phyloP scores from a whole-genome alignment of 345 rosid genomes.

The Euphorbia pulcherrima region DNA sequence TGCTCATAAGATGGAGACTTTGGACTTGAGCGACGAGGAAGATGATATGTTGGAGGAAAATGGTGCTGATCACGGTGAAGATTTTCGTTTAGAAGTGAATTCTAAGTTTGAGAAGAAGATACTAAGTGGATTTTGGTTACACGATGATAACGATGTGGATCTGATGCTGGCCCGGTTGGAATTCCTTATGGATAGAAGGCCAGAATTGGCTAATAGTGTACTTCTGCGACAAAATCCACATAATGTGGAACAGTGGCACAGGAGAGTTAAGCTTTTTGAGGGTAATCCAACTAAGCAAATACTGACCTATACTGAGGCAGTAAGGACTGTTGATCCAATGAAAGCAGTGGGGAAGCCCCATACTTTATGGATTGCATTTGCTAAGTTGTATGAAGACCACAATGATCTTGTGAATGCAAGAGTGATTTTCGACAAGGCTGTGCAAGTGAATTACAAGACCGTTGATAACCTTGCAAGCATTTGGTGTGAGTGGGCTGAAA shows the following conservation, averaged over 20 bases:
- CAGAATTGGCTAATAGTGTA: slow-evolving; percentile 87
- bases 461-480: slow-evolving; percentile 91
- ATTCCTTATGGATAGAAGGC: slow-evolving; percentile 73
- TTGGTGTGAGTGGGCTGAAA: slow-evolving; percentile 99
- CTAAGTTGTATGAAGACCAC: slow-evolving; percentile 81
- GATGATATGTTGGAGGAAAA: slow-evolving; percentile 43
- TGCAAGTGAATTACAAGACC: slow-evolving; percentile 81
- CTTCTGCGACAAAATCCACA: slow-evolving; percentile 95
- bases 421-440: slow-evolving; percentile 95
- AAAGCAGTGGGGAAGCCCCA: slow-evolving; percentile 98
- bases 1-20: slow-evolving; percentile 59
- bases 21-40: slow-evolving; percentile 64
- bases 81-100: slow-evolving; percentile 55
- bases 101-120: slow-evolving; percentile 74
- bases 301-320: slow-evolving; percentile 90
- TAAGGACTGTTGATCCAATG: slow-evolving; percentile 90
- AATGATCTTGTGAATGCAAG: slow-evolving; percentile 76
- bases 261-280: slow-evolving; percentile 86
- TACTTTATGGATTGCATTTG: slow-evolving; percentile 88
- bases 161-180: slow-evolving; percentile 80
- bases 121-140: slow-evolving; percentile 76
- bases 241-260: slow-evolving; percentile 97
- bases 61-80: slow-evolving; percentile 50
- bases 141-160: slow-evolving; percentile 81
- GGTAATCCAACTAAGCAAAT: slow-evolving; percentile 88